Evolutionary conservation across 306 rosid species (phyloP).

Genomic region (Urtica urens): DNA sequence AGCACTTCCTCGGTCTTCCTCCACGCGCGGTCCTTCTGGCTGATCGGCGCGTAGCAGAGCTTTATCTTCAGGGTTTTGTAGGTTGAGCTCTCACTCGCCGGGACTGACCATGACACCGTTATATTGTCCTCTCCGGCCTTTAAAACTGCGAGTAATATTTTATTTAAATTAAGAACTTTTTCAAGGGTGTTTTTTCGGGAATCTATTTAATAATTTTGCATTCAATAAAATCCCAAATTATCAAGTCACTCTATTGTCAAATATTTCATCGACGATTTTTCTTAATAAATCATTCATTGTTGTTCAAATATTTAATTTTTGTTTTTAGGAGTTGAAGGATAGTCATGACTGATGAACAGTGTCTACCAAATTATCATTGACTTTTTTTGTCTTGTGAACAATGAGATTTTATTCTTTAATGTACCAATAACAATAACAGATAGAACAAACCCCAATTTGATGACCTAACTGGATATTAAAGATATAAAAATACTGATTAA

Average conservation of each 20-base stretch:
- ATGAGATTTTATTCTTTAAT: too few relatives aligned
- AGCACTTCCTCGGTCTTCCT: conserved; percentile 68
- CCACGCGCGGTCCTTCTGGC: conserved; percentile 83
- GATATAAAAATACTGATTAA: not conserved
- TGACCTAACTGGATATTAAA: not conserved
- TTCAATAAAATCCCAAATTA: not conserved
- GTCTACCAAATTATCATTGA: too few relatives aligned
- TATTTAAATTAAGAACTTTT: not conserved
- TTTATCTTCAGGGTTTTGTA: conserved; percentile 56
- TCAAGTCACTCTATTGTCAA: not conserved
- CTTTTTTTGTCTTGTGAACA: too few relatives aligned
- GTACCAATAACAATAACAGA: not conserved
- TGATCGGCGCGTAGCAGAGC: conserved; percentile 69
- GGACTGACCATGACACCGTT: conserved; percentile 47
- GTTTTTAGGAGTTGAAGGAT: not conserved
- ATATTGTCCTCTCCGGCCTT: conserved; percentile 53
- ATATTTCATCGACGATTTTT: too few relatives aligned
- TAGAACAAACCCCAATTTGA: not conserved
- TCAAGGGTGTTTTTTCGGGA: too few relatives aligned
- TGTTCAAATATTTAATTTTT: too few relatives aligned
- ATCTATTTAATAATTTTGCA: not conserved
- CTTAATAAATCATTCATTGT: too few relatives aligned
- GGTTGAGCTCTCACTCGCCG: conserved; percentile 43
- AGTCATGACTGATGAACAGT: too few relatives aligned
- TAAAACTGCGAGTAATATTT: conserved; percentile 36